Conservation (phyloP, 2,329 filamentous ascomycete genomes). For the Microsporum audouinii region DNA sequence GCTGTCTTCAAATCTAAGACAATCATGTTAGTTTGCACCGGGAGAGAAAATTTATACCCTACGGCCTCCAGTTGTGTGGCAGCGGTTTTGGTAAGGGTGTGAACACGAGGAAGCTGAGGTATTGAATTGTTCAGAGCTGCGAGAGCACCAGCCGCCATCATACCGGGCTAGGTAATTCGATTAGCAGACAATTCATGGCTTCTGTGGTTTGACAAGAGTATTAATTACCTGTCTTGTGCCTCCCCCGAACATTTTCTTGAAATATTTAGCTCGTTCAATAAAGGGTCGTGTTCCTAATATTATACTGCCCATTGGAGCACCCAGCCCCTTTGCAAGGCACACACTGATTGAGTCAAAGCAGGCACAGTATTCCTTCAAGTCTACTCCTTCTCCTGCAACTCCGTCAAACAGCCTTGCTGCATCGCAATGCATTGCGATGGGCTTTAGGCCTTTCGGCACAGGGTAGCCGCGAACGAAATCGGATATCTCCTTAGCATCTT, state of each 20-base stretch:
- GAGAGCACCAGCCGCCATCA: conserved; percentile 22
- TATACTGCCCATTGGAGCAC: conserved; percentile 25
- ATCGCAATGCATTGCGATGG: conserved; percentile 24
- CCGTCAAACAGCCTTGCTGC: conserved; percentile 25
- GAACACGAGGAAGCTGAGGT: conserved; percentile 17
- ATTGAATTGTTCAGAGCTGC: conserved; percentile 18
- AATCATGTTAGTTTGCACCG: conserved; percentile 23
- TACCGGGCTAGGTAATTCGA: conserved; percentile 17
- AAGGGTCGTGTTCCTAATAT: conserved; percentile 20
- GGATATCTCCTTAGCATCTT: conserved; percentile 22
- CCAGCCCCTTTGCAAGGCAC: conserved; percentile 25
- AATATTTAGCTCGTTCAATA: conserved; percentile 23
- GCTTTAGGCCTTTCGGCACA: conserved; percentile 17
- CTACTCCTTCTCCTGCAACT: conserved; percentile 17
- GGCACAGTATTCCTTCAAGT: conserved; percentile 22
- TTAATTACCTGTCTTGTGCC: conserved; percentile 21
- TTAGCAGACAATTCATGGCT: not conserved
- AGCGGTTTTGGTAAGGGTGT: conserved; percentile 16
- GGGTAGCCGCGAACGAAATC: conserved; percentile 19
- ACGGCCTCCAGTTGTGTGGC: conserved; percentile 15
- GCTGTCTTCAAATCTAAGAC: conserved; percentile 18
- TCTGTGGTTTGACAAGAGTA: not conserved
- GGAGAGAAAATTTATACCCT: conserved; percentile 18
- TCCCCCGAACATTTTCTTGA: conserved; percentile 26
- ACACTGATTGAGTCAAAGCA: conserved; percentile 26